Evolutionary conservation across 352 stramenopile genomes (phyloP), one percentile per base, ranked within the genome.

Genomic region (Halophytophthora polymorphica): DNA sequence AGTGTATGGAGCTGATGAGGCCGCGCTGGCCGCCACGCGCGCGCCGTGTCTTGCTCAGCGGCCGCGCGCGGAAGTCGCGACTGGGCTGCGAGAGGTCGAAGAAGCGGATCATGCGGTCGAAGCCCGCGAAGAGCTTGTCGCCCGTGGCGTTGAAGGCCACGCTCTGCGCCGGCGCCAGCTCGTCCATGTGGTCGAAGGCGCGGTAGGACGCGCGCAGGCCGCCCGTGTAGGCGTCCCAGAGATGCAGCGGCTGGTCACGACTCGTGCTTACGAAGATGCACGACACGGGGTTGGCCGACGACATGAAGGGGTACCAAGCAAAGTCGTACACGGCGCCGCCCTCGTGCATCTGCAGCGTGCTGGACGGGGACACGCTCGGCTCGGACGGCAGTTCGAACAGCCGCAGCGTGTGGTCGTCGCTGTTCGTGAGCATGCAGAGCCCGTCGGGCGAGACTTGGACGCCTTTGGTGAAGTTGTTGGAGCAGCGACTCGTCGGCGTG

Each of bases 201-300:
- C 76, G 65, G 61, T 95, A 96, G 33, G 78, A 88, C 14, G 82
- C 85, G 22, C 90, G 83, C 4, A 96, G 64, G 17, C 56, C 58
- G 11, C 90, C 90, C 0, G 68, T 96, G 61, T 92, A 97, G 29
- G 90, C 90, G 59, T 96, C 88, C 88, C 88, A 97, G 63, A 97
- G 77, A 69, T 97, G 88, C 43, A 97, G 69, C 2, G 90, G 90
- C 22, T 94, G 84, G 57, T 95, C 87, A 49, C 81, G 81, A 64
- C 76, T 88, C 23, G 86, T 93, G 57, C 63, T 87, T 43, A 91
- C 64, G 64, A 96, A 97, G 56, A 90, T 83, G 58, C 88, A 95
- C 21, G 78, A 88, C 42, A 60, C 68, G 8, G 87, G 86, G 38
- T 90, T 68, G 18, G 53, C 40, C 21, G 84, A 96, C 39, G 69